These are phyloP conservation scores for Westerdykella aurantiaca DNA, from an alignment of 2,329 filamentous ascomycete genomes.

Conservation along the genomic window DNA sequence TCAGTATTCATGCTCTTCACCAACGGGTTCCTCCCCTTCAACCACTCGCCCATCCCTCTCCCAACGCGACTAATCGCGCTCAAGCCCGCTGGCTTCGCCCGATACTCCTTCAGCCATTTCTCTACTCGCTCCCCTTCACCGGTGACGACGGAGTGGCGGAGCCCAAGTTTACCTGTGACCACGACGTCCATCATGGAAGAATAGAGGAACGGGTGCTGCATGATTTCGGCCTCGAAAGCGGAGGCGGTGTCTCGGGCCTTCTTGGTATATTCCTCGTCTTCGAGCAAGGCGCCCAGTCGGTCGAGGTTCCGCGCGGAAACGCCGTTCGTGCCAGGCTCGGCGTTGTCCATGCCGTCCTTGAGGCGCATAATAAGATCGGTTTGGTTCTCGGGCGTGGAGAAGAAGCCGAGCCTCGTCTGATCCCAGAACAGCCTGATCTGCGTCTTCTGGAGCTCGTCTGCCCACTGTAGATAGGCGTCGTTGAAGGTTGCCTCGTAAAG, in stretches of 20 bases:
- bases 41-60: conserved; percentile 39
- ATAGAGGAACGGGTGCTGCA: conserved; percentile 91
- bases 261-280: conserved; percentile 57
- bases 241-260: conserved; percentile 69
- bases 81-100: conserved; percentile 34
- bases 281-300: conserved; percentile 65
- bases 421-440: conserved; percentile 79
- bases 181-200: conserved; percentile 71
- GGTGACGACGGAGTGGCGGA: conserved; percentile 54
- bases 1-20: conserved; percentile 40
- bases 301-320: conserved; percentile 84
- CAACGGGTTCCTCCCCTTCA: conserved; percentile 46
- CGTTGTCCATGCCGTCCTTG: conserved; percentile 92
- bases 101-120: conserved; percentile 38
- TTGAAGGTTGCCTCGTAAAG: conserved; percentile 80
- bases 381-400: conserved; percentile 59
- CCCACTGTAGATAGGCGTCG: conserved; percentile 69
- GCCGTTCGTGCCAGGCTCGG: conserved; percentile 84
- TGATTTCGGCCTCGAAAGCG: conserved; percentile 84
- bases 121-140: conserved; percentile 42
- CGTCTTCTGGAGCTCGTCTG: conserved; percentile 70
- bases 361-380: conserved; percentile 73
- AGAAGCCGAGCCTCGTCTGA: conserved; percentile 57
- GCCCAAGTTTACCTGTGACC: conserved; percentile 67
- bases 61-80: conserved; percentile 35